phyloP scores from a whole-genome alignment of 768 basidiomycete genomes.

The Lanmaoa rubissima region DNA sequence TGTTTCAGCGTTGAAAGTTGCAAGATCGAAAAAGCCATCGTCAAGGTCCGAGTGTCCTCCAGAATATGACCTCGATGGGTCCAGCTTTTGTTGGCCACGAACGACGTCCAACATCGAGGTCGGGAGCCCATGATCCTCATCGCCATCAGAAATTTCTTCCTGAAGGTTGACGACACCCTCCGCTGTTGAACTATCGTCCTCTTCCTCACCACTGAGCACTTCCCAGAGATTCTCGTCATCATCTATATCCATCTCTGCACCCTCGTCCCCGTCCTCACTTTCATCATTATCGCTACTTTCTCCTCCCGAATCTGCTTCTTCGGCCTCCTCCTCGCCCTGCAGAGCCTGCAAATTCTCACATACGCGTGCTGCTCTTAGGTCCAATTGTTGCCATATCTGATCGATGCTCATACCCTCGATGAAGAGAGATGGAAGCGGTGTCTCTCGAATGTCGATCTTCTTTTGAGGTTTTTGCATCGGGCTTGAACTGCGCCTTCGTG shows the following conservation, averaged over 20 bases:
- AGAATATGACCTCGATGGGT: conserved; percentile 17
- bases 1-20: conserved; percentile 82
- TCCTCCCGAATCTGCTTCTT: conserved; percentile 18
- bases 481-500: conserved; percentile 43
- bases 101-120: conserved; percentile 28
- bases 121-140: conserved; percentile 28
- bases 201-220: conserved; percentile 24
- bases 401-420: conserved; percentile 78
- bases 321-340: conserved; percentile 44
- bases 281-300: conserved; percentile 20
- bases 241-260: conserved; percentile 30
- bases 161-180: conserved; percentile 33
- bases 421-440: conserved; percentile 75
- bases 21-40: conserved; percentile 88
- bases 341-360: conserved; percentile 69
- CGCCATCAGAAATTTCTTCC: conserved; percentile 40
- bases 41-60: conserved; percentile 56
- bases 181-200: conserved; percentile 27
- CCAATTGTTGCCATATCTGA: conserved; percentile 93
- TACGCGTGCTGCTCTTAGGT: conserved; percentile 70
- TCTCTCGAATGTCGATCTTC: conserved; percentile 44
- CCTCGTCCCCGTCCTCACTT: conserved; percentile 32
- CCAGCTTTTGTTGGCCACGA: conserved; percentile 27
- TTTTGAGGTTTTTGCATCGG: conserved; percentile 33
- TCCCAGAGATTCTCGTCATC: conserved; percentile 27